A percentile compares a stretch with the other conserved stretches of the same genome.
These are phyloP conservation scores for Fragilariopsis cylindrus DNA, from an alignment of 108 stramenopile species.

Conservation along the genomic window DNA sequence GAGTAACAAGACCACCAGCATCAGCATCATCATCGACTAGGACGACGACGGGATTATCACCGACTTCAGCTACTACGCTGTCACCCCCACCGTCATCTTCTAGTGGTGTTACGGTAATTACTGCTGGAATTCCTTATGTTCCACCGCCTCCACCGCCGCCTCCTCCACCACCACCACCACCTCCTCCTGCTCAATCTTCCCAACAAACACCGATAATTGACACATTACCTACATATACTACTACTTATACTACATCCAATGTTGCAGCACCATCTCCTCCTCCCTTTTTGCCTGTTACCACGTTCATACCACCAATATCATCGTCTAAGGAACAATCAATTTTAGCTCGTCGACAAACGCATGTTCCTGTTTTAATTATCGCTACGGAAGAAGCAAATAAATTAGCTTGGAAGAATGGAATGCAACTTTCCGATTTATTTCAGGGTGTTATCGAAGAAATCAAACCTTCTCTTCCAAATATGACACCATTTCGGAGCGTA, in stretches of 20 bases:
- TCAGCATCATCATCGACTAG: not conserved
- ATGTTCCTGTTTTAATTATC: conserved; percentile 67
- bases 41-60: not conserved
- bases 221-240: conserved; percentile 6
- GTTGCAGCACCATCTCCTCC: not conserved
- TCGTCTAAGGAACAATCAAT: conserved; percentile 6
- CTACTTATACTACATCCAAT: not conserved
- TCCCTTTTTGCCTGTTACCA: conserved; percentile 6
- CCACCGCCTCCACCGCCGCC: not conserved
- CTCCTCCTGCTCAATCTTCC: not conserved
- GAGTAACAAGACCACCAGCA: not conserved
- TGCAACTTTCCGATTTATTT: conserved; percentile 70
- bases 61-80: not conserved
- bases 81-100: conserved; percentile 1
- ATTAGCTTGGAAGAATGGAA: conserved; percentile 72
- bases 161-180: conserved; percentile 18
- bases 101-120: not conserved
- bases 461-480: conserved; percentile 16
- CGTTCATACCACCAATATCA: not conserved
- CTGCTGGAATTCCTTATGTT: not conserved
- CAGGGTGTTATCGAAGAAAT: conserved; percentile 38
- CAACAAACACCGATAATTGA: conserved; percentile 4
- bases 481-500: conserved; percentile 75
- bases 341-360: conserved; percentile 69
- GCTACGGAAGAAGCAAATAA: conserved; percentile 68